Conservation (phyloP, 2,329 filamentous ascomycete species). For the Colletotrichum sp. region DNA sequence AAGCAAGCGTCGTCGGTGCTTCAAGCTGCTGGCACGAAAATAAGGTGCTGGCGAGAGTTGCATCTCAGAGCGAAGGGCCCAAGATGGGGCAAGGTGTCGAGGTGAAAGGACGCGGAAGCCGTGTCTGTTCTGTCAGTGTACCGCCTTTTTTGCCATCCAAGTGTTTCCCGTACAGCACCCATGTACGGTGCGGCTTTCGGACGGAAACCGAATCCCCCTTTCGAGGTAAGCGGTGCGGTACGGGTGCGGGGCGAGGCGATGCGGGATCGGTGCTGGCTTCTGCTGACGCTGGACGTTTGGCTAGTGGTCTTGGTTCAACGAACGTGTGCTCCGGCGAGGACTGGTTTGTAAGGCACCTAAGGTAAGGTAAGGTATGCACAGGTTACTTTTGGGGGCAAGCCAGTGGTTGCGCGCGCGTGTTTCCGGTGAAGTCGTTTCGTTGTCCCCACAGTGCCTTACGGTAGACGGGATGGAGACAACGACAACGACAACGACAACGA, state of each 20-base stretch:
- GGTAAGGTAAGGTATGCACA: not conserved
- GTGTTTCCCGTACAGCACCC: not conserved
- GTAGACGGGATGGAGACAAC: not conserved
- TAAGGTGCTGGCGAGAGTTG: not conserved
- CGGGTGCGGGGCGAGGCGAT: not conserved
- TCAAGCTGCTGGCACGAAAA: not conserved
- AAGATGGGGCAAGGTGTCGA: not conserved
- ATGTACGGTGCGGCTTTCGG: not conserved
- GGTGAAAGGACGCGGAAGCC: not conserved
- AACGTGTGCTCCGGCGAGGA: not conserved
- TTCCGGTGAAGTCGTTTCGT: not conserved
- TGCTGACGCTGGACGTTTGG: not conserved
- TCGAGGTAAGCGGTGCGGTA: not conserved
- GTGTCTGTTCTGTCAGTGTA: constrained; percentile 2
- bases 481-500: not conserved
- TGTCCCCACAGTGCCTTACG: not conserved
- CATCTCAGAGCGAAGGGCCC: constrained; percentile 1
- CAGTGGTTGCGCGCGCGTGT: not conserved
- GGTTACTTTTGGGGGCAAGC: not conserved
- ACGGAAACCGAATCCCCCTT: not conserved
- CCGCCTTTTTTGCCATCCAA: not conserved
- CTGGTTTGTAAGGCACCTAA: not conserved
- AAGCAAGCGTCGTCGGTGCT: not conserved
- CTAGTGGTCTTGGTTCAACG: not conserved
- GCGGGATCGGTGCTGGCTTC: not conserved